Percentiles rank a stretch among this genome's conserved stretches.
These are phyloP conservation scores for Xylaria intraflava DNA, from an alignment of 495 filamentous ascomycete genomes.

Conservation along the genomic window DNA sequence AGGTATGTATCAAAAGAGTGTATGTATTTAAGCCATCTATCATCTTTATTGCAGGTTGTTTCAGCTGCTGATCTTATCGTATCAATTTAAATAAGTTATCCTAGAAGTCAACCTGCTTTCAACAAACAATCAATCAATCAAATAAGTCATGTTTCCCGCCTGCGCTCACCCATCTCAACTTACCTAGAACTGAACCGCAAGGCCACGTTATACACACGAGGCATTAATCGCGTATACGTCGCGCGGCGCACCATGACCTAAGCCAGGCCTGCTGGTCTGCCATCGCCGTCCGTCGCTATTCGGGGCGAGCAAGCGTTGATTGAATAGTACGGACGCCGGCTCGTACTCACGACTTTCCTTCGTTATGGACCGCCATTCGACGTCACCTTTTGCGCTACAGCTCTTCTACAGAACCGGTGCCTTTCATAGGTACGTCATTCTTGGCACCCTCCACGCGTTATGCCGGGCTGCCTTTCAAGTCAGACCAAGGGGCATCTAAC, in stretches of 20 bases:
- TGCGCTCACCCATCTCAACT: too few relatives aligned
- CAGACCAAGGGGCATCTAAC: background rate
- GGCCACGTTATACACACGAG: too few relatives aligned
- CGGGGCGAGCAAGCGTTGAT: background rate
- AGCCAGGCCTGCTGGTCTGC: background rate
- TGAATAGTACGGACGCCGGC: background rate
- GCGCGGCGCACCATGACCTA: constrained; percentile 4
- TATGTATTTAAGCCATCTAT: too few relatives aligned
- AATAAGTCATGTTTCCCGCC: too few relatives aligned
- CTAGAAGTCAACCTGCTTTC: too few relatives aligned
- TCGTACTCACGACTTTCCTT: background rate
- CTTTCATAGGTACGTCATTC: constrained; percentile 55
- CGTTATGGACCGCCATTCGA: constrained; percentile 56
- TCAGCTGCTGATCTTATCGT: too few relatives aligned
- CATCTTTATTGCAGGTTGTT: too few relatives aligned
- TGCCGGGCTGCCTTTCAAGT: background rate
- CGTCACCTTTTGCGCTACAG: constrained; percentile 82
- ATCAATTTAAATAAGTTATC: too few relatives aligned
- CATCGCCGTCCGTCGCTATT: background rate
- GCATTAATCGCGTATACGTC: background rate
- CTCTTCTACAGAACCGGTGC: constrained; percentile 73
- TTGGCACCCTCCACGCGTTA: background rate
- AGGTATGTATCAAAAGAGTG: too few relatives aligned
- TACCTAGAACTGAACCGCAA: too few relatives aligned
- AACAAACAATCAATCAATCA: too few relatives aligned